Conservation (phyloP, 495 filamentous ascomycete genomes). For the Aspergillus baeticus region DNA sequence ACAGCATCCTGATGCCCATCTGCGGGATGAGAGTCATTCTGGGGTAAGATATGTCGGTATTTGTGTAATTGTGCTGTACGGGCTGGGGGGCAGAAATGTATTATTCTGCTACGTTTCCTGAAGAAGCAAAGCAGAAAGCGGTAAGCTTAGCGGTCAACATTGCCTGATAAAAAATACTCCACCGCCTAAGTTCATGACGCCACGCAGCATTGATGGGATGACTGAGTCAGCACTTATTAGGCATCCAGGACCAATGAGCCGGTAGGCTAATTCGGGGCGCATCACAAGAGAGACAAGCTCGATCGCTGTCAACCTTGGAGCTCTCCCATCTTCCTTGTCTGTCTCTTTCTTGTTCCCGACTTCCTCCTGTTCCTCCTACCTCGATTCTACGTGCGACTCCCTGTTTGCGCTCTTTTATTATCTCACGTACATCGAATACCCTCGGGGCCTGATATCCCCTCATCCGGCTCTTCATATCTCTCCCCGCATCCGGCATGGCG, state of each 20-base stretch:
- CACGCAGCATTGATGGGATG: constrained; percentile 3
- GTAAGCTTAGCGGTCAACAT: too few relatives aligned
- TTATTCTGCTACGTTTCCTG: too few relatives aligned
- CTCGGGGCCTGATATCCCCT: neutral
- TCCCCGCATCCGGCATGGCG: constrained; percentile 59
- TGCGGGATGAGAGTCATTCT: constrained; percentile 14
- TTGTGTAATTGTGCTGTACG: constrained; percentile 2
- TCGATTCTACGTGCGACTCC: neutral
- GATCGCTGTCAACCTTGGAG: constrained; percentile 4
- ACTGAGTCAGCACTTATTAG: constrained; percentile 10
- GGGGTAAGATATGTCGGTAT: constrained; percentile 4
- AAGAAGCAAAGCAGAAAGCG: too few relatives aligned
- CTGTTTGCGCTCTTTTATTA: neutral
- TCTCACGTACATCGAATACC: neutral
- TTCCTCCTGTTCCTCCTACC: neutral
- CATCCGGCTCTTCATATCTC: neutral
- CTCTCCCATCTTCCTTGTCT: neutral
- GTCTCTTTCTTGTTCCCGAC: neutral
- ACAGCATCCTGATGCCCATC: constrained; percentile 3
- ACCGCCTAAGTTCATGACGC: constrained; percentile 17
- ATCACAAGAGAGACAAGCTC: neutral
- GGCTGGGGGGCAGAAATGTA: neutral
- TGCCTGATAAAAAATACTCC: too few relatives aligned
- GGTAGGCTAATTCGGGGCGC: neutral
- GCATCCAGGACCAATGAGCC: constrained; percentile 7